Evolutionary conservation across 768 basidiomycete species (phyloP), one percentile per base, ranked within the genome.

Genomic region (Tubosaeta brunneosetosa): DNA sequence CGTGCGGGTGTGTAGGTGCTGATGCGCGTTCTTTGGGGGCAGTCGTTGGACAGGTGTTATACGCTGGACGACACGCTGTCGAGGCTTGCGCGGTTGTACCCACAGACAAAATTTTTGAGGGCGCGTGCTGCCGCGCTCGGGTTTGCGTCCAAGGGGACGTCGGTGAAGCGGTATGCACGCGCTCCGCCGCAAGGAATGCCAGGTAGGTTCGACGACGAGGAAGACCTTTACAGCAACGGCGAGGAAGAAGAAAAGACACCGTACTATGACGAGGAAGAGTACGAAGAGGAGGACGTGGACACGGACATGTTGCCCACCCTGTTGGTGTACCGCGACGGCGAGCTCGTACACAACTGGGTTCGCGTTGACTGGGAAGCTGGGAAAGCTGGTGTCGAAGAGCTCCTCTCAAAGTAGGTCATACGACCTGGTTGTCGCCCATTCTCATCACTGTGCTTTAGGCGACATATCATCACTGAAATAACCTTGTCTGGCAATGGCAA

Each of bases 261-360:
- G 53, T 47, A 66, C 46, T 67, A 68, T 7, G 71, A 71, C 13
- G 77, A 78, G 2, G 72, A 73, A 25, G 77, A 75, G 4, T 71
- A 73, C 38, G 75, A 76, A 12, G 85, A 88, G 6, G 83, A 81
- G 47, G 70, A 82, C 27, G 83, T 90, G 38, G 88, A 91, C 60
- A 78, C 84, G 4, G 88, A 91, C 64, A 81, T 91, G 76, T 74
- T 91, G 26, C 88, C 89, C 0, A 90, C 88, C 1, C 66, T 90
- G 63, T 76, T 90, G 12, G 86, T 88, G 4, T 91, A 91, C 60
- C 85, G 83, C 16, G 83, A 80, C 52, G 88, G 90, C 16, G 82
- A 89, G 55, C 79, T 92, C n/a, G 81, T 90, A n/a, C 80, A 89
- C 60, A 88, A 88, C 45, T 92, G 90, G 90, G 86, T 92, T 9